Conservation (phyloP, 2,329 filamentous ascomycete genomes). For the Curvularia verruculosa region DNA sequence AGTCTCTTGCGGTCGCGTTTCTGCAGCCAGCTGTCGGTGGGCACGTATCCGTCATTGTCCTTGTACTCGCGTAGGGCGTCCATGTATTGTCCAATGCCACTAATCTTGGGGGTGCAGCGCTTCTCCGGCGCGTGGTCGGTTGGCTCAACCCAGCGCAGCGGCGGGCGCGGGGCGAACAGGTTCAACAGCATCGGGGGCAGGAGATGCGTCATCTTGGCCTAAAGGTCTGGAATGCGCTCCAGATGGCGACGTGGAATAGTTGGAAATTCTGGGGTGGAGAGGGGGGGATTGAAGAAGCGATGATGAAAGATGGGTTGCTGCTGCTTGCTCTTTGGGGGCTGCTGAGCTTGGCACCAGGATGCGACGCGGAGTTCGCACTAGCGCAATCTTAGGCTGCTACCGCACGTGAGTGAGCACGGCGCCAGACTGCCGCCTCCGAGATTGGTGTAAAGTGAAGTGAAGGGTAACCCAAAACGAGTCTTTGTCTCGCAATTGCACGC, state of each 20-base stretch:
- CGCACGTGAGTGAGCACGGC: slow-evolving; percentile 36
- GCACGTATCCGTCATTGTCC: slow-evolving; percentile 74
- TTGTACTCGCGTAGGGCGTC: slow-evolving; percentile 77
- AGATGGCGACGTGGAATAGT: slow-evolving; percentile 41
- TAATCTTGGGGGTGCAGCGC: slow-evolving; percentile 74
- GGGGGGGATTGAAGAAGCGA: slow-evolving; percentile 22
- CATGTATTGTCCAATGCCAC: slow-evolving; percentile 76
- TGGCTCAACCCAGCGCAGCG: slow-evolving; percentile 85
- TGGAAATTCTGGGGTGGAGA: slow-evolving; percentile 14
- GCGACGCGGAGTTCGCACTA: slow-evolving; percentile 30
- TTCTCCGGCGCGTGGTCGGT: slow-evolving; percentile 83
- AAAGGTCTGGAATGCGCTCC: slow-evolving; percentile 45
- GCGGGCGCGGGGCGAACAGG: slow-evolving; percentile 93
- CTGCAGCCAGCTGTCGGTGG: slow-evolving; percentile 93
- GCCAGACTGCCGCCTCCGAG: slow-evolving; percentile 25
- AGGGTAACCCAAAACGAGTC: slow-evolving; percentile 4
- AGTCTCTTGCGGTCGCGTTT: slow-evolving; percentile 79
- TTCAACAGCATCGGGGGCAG: slow-evolving; percentile 89
- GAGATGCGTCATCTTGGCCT: slow-evolving; percentile 83
- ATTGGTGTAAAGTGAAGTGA: slow-evolving; percentile 3
- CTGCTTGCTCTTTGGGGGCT: slow-evolving; percentile 4
- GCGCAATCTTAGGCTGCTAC: slow-evolving; percentile 25
- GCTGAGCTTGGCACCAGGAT: slow-evolving; percentile 20
- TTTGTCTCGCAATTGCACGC: slow-evolving; percentile 23
- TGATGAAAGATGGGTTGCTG: slow-evolving; percentile 23